Conservation (phyloP, 192 early-diverging fungal genomes). For the Backusella morwellensis region DNA sequence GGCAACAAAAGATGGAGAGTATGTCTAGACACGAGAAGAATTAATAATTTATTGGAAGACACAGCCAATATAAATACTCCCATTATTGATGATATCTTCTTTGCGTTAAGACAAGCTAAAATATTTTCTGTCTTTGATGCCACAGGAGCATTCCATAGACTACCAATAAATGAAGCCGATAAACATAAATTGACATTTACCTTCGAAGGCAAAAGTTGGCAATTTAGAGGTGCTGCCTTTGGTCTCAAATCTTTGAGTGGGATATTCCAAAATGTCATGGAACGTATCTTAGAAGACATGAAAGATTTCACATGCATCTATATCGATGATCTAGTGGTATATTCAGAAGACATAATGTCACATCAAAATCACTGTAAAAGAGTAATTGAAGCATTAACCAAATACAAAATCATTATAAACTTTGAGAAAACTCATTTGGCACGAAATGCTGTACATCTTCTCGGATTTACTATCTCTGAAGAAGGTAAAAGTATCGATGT, state of each 20-base stretch:
- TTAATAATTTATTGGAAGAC: background rate
- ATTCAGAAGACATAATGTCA: too few species aligned
- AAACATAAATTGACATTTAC: background rate
- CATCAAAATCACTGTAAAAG: too few species aligned
- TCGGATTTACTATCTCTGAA: too few species aligned
- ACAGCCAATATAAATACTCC: background rate
- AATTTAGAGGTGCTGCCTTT: background rate
- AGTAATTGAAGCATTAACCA: too few species aligned
- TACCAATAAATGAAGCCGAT: background rate
- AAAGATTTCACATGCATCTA: too few species aligned
- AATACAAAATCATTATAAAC: too few species aligned
- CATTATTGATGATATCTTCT: background rate
- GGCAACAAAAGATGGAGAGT: background rate
- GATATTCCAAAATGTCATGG: too few species aligned
- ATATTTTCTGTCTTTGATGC: background rate
- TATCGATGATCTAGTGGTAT: too few species aligned
- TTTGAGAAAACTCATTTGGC: too few species aligned
- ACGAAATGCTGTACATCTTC: too few species aligned
- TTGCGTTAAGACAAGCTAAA: background rate
- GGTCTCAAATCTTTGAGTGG: background rate
- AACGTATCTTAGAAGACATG: too few species aligned
- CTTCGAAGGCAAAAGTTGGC: background rate
- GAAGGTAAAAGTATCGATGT: too few species aligned
- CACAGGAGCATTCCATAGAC: background rate
- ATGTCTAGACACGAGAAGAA: background rate